These are phyloP conservation scores for Lasiodiplodia hormozganensis DNA, from an alignment of 2,329 filamentous ascomycete species.

Conservation along the genomic window DNA sequence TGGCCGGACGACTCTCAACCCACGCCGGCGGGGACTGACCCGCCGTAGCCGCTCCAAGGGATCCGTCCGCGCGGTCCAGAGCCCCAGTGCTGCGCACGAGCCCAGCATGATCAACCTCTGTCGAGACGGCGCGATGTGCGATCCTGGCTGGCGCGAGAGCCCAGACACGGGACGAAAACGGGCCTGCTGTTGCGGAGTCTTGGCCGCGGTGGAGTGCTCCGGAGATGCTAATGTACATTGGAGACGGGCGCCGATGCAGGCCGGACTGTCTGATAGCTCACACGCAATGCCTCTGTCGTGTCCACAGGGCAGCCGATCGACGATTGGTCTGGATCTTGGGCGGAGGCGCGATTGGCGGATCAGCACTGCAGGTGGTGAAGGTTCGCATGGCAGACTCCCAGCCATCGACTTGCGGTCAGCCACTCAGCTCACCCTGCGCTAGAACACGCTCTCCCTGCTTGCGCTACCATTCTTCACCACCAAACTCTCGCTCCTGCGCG, in stretches of 20 bases:
- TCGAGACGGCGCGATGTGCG: not conserved
- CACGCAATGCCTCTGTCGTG: not conserved
- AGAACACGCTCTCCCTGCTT: not conserved
- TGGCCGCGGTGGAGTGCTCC: constrained; percentile 1
- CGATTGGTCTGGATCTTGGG: constrained; percentile 17
- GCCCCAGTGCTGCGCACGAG: constrained; percentile 13
- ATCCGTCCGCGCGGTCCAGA: constrained; percentile 12
- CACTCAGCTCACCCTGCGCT: constrained; percentile 4
- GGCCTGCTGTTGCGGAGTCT: not conserved
- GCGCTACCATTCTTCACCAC: constrained; percentile 10
- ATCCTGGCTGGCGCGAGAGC: constrained; percentile 13
- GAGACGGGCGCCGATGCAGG: constrained; percentile 1
- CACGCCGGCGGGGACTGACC: not conserved
- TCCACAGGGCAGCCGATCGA: constrained; percentile 7
- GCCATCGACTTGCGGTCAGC: constrained; percentile 2
- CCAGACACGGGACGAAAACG: constrained; percentile 8
- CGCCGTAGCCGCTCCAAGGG: not conserved
- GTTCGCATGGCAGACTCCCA: not conserved
- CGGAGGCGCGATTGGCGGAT: constrained; percentile 11
- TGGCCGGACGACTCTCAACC: not conserved
- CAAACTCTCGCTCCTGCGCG: not conserved
- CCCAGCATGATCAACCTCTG: constrained; percentile 16
- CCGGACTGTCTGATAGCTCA: constrained; percentile 8
- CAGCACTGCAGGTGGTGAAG: not conserved
- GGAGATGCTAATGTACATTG: not conserved